Percentiles rank a stretch among this genome's conserved stretches.
Conservation (phyloP, 768 basidiomycete species). For the Serendipita indica region DNA sequence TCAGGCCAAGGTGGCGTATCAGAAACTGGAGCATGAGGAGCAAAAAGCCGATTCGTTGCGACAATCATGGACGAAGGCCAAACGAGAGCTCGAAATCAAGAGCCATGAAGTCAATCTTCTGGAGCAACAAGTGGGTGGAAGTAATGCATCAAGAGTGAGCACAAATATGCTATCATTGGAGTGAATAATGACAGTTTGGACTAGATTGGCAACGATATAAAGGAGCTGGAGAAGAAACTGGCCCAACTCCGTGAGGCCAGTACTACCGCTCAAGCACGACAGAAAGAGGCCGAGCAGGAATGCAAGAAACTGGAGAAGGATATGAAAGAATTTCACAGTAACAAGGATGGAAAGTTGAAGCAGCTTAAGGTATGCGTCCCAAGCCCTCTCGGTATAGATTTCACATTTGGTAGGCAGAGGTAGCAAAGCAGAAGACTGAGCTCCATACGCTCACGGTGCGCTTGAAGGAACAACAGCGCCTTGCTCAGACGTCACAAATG, state of each 20-base stretch:
- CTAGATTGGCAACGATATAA: conserved; percentile 71
- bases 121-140: conserved; percentile 72
- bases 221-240: conserved; percentile 50
- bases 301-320: conserved; percentile 83
- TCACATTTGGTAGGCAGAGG: conserved; percentile 40
- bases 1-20: conserved; percentile 34
- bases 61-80: conserved; percentile 44
- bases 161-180: neutral
- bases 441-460: conserved; percentile 66
- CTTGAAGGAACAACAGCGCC: conserved; percentile 80
- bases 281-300: conserved; percentile 60
- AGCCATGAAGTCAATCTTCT: conserved; percentile 71
- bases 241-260: conserved; percentile 40
- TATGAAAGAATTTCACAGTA: conserved; percentile 97
- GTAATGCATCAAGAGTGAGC: conserved; percentile 77
- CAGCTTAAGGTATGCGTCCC: conserved; percentile 61
- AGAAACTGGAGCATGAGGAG: conserved; percentile 41
- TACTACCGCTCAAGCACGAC: conserved; percentile 56
- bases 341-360: conserved; percentile 92
- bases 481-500: conserved; percentile 69
- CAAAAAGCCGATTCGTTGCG: conserved; percentile 35
- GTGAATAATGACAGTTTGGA: neutral
- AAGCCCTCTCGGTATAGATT: neutral
- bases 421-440: conserved; percentile 64
- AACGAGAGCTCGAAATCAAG: conserved; percentile 72